A percentile compares a stretch with the other conserved stretches of the same genome.
Conservation (phyloP, 2,329 filamentous ascomycete genomes). For the Fusarium odoratissimum region DNA sequence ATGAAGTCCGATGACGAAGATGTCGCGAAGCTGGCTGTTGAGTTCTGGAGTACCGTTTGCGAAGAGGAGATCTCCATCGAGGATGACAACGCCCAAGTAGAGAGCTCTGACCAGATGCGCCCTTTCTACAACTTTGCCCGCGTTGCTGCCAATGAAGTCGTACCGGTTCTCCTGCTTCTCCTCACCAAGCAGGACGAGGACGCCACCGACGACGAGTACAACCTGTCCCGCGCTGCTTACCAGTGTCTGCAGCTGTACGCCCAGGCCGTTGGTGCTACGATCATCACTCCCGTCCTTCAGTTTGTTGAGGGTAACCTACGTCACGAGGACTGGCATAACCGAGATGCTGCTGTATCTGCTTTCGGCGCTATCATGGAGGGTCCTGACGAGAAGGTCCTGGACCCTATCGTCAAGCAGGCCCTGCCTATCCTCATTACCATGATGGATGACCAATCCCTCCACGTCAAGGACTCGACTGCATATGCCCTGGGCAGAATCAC, state of each 20-base stretch:
- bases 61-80: slow-evolving; percentile 98
- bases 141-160: slow-evolving; percentile 92
- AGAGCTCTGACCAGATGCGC: slow-evolving; percentile 84
- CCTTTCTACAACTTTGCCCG: slow-evolving; percentile 96
- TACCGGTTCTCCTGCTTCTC: slow-evolving; percentile 88
- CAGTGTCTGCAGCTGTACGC: slow-evolving; percentile 96
- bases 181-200: slow-evolving; percentile 99
- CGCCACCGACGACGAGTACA: slow-evolving; percentile 96
- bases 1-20: slow-evolving; percentile 99
- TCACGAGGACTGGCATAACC: slow-evolving; percentile 91
- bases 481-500: slow-evolving; percentile 97
- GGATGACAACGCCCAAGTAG: slow-evolving; percentile 85
- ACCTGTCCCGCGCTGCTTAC: slow-evolving; percentile 92
- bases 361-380: slow-evolving; percentile 99
- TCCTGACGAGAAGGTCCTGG: slow-evolving; percentile 89
- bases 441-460: slow-evolving; percentile 91
- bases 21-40: slow-evolving; percentile 95
- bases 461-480: slow-evolving; percentile 95
- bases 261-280: slow-evolving; percentile 85
- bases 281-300: slow-evolving; percentile 86
- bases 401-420: slow-evolving; percentile 95
- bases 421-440: slow-evolving; percentile 88
- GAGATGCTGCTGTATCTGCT: slow-evolving; percentile 95
- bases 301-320: slow-evolving; percentile 95
- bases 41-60: slow-evolving; percentile 99